A percentile compares a stretch with the other conserved stretches of the same genome.
phyloP scores from a whole-genome alignment of 139 green algal genomes.

The Penium margaritaceum region DNA sequence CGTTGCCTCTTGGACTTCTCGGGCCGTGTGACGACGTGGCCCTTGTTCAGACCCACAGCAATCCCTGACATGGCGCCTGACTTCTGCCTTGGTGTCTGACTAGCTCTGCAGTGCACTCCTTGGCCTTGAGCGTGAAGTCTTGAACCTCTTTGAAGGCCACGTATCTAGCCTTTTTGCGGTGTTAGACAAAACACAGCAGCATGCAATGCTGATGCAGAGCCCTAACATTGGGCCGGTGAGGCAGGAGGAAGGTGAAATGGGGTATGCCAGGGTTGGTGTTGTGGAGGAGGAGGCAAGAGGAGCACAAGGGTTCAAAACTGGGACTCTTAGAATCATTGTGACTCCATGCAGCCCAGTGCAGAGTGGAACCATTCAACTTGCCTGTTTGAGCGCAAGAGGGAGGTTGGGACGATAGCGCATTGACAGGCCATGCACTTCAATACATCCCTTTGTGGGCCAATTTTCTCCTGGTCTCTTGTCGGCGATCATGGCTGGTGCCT shows the following conservation, averaged over 20 bases:
- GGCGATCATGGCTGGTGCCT: slow-evolving; percentile 21
- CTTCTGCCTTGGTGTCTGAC: too few relatives aligned
- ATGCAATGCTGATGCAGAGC: too few relatives aligned
- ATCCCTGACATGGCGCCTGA: slow-evolving; percentile 36
- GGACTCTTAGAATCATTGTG: too few relatives aligned
- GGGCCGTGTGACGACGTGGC: slow-evolving; percentile 36
- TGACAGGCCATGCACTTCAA: slow-evolving; percentile 57
- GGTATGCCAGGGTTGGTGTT: background rate
- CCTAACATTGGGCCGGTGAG: too few relatives aligned
- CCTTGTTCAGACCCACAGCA: slow-evolving; percentile 39
- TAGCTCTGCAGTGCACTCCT: too few relatives aligned
- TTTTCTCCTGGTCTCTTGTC: slow-evolving; percentile 26
- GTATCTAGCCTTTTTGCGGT: too few relatives aligned
- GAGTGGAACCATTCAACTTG: background rate
- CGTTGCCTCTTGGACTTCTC: too few relatives aligned
- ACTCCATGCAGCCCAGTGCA: background rate
- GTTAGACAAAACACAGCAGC: too few relatives aligned
- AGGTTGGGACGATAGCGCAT: slow-evolving; percentile 75
- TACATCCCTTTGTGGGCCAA: slow-evolving; percentile 60
- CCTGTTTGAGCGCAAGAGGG: slow-evolving; percentile 63
- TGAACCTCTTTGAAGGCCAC: too few relatives aligned
- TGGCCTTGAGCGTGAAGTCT: too few relatives aligned
- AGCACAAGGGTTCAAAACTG: background rate
- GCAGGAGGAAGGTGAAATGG: background rate
- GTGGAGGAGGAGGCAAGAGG: too few relatives aligned